phyloP scores from a whole-genome alignment of 1,284 basidiomycete species.

The Cystobasidium sp. region DNA sequence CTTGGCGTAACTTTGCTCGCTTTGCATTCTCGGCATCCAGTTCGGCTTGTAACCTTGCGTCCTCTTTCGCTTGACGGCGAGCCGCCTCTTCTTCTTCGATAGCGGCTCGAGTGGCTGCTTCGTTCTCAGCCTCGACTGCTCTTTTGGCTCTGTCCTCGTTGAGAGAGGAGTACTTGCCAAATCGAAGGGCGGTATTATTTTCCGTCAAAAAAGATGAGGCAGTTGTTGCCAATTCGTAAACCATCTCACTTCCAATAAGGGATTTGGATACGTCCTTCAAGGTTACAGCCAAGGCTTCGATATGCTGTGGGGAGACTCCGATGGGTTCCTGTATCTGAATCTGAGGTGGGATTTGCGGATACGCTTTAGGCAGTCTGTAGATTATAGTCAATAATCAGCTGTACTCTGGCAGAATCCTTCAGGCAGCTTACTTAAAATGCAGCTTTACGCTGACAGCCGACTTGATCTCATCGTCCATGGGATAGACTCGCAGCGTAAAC shows the following conservation, averaged over 20 bases:
- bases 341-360: constrained; percentile 49
- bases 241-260: constrained; percentile 50
- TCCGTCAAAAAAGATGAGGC: constrained; percentile 51
- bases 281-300: constrained; percentile 32
- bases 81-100: constrained; percentile 3
- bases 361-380: constrained; percentile 48
- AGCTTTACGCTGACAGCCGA: constrained; percentile 49
- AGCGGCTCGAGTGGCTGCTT: constrained; percentile 36
- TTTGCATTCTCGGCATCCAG: constrained; percentile 4
- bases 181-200: constrained; percentile 46
- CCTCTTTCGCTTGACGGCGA: constrained; percentile 7
- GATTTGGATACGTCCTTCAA: constrained; percentile 42
- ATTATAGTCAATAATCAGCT: not conserved
- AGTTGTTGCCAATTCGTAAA: constrained; percentile 50
- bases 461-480: constrained; percentile 49
- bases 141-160: constrained; percentile 47
- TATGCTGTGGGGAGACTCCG: constrained; percentile 46
- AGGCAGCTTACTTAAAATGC: constrained; percentile 50
- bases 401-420: no score
- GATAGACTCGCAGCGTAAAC: constrained; percentile 48
- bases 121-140: constrained; percentile 43
- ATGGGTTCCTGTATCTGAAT: constrained; percentile 46
- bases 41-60: constrained; percentile 12
- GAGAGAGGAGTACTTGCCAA: constrained; percentile 48
- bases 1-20: constrained; percentile 27